Conservation (phyloP, 352 stramenopile species). For the Phytophthora tentaculata region DNA sequence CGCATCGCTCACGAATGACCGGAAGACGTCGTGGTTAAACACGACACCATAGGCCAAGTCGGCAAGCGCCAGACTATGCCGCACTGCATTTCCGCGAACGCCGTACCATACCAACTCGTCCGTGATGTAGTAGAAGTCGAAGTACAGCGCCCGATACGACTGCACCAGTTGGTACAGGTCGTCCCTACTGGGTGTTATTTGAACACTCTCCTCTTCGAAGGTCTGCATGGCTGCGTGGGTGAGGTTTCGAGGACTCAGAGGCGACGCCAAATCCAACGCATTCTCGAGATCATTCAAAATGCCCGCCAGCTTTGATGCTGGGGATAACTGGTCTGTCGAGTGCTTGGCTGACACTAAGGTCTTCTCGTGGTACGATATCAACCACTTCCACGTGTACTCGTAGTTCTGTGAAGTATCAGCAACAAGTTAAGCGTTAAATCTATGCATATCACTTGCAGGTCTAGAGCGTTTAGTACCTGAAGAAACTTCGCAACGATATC, state of each 20-base stretch:
- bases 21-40: slow-evolving; percentile 88
- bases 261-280: slow-evolving; percentile 69
- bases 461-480: slow-evolving; percentile 47
- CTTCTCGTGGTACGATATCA: slow-evolving; percentile 73
- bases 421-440: slow-evolving; percentile 8
- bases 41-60: slow-evolving; percentile 86
- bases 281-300: slow-evolving; percentile 70
- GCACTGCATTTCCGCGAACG: slow-evolving; percentile 82
- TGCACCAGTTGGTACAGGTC: slow-evolving; percentile 70
- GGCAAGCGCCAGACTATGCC: slow-evolving; percentile 82
- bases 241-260: slow-evolving; percentile 68
- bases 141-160: slow-evolving; percentile 86
- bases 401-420: slow-evolving; percentile 67
- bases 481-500: slow-evolving; percentile 91
- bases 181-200: slow-evolving; percentile 39
- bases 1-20: slow-evolving; percentile 52
- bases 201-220: slow-evolving; percentile 39
- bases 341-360: slow-evolving; percentile 28
- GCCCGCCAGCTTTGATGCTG: slow-evolving; percentile 45
- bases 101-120: slow-evolving; percentile 90
- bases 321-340: slow-evolving; percentile 24
- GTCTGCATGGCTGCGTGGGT: slow-evolving; percentile 34
- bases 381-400: slow-evolving; percentile 77
- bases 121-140: slow-evolving; percentile 93
- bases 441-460: background rate